Evolutionary conservation across 805 yeast genomes (phyloP).

Genomic region (Barnettozyma wickerhamii): DNA sequence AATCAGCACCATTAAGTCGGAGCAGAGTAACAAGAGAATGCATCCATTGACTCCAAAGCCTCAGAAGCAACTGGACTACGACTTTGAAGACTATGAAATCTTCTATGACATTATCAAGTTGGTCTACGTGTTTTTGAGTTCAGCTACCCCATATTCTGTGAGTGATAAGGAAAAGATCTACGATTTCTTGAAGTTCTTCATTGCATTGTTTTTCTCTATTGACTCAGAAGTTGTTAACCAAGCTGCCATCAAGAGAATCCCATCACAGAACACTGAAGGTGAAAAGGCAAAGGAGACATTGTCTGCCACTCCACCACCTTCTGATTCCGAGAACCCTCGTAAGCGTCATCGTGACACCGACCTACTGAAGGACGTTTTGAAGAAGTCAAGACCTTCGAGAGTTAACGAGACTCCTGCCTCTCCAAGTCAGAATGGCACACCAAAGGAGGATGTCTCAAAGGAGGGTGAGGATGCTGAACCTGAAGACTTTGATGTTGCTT

Average conservation of each 20-base stretch:
- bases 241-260: constrained; percentile 30
- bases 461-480: constrained; percentile 24
- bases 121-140: constrained; percentile 59
- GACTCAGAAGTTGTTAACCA: constrained; percentile 45
- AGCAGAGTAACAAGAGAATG: constrained; percentile 79
- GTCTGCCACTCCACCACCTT: constrained; percentile 5
- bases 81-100: constrained; percentile 61
- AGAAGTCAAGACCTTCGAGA: constrained; percentile 42
- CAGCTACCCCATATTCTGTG: constrained; percentile 70
- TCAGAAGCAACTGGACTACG: constrained; percentile 64
- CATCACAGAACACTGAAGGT: constrained; percentile 8
- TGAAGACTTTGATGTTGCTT: constrained; percentile 18
- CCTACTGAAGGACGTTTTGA: constrained; percentile 55
- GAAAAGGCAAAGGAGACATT: constrained; percentile 20
- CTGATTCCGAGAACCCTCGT: constrained; percentile 20
- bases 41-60: constrained; percentile 87
- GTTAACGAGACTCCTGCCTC: constrained; percentile 26
- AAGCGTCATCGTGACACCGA: constrained; percentile 45
- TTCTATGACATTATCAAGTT: constrained; percentile 70
- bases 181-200: constrained; percentile 64
- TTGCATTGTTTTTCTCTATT: constrained; percentile 67
- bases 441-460: constrained; percentile 5
- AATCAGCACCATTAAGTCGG: constrained; percentile 87
- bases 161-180: constrained; percentile 76
- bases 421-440: constrained; percentile 17